phyloP scores from a whole-genome alignment of 75 land plant genomes.

The Pinus albicaulis region DNA sequence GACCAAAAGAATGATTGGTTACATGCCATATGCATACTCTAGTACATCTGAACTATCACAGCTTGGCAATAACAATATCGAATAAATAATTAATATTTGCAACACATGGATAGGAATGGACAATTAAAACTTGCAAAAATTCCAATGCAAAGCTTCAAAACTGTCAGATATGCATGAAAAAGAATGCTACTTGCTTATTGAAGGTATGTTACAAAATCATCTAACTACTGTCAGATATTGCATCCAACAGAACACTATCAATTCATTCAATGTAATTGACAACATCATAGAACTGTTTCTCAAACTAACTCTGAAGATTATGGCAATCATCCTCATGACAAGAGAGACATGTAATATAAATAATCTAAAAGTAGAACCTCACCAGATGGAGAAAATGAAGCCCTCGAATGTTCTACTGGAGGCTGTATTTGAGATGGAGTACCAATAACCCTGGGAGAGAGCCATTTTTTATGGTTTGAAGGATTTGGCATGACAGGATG shows the following conservation, averaged over 20 bases:
- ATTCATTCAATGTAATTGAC: neutral
- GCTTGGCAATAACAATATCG: too few species aligned
- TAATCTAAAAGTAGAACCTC: neutral
- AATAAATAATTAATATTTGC: neutral
- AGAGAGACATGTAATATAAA: neutral
- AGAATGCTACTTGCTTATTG: neutral
- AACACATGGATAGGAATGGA: neutral
- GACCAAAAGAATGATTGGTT: too few species aligned
- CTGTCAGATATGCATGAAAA: neutral
- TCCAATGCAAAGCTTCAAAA: neutral
- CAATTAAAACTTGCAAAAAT: neutral
- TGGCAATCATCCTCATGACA: neutral
- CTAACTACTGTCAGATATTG: too few species aligned
- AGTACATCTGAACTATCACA: too few species aligned
- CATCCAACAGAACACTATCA: too few species aligned
- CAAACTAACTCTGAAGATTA: neutral
- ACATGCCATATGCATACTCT: too few species aligned
- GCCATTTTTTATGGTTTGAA: neutral
- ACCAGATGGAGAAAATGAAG: constrained; percentile 5
- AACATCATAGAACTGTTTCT: neutral
- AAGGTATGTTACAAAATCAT: neutral
- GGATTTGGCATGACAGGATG: constrained; percentile 8
- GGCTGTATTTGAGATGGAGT: neutral
- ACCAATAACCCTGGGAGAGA: neutral
- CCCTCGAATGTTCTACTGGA: neutral